These are phyloP conservation scores for Hyaloscypha hepaticicola DNA, from an alignment of 495 filamentous ascomycete species.

Conservation along the genomic window DNA sequence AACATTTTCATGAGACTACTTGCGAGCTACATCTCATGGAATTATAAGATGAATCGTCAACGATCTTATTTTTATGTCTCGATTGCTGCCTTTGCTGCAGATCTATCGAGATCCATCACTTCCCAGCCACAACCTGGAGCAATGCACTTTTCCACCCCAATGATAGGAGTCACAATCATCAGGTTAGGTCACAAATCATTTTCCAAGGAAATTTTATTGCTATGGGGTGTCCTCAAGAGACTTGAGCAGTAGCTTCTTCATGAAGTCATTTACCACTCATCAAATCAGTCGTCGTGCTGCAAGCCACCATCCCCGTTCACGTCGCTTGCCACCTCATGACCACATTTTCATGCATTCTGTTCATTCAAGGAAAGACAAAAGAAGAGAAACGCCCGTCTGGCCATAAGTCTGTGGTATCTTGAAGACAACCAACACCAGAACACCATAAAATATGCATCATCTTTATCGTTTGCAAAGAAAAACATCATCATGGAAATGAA, in stretches of 20 bases:
- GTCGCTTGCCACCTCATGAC: background rate
- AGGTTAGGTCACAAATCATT: background rate
- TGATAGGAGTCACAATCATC: background rate
- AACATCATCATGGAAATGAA: background rate
- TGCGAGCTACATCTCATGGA: no score
- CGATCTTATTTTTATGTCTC: background rate
- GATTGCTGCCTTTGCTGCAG: background rate
- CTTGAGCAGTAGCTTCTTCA: background rate
- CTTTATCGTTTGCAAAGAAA: background rate
- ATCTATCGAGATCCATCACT: background rate
- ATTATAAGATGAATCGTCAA: no score
- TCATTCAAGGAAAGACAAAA: background rate
- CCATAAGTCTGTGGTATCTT: background rate
- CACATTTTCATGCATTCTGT: background rate
- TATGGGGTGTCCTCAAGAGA: background rate
- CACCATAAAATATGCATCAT: slow-evolving; percentile 6
- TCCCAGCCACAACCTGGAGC: background rate
- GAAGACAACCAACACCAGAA: slow-evolving; percentile 6
- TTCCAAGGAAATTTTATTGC: background rate
- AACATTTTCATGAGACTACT: no score
- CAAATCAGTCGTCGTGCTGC: background rate
- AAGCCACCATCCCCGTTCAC: background rate
- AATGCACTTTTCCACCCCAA: background rate
- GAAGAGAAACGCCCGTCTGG: background rate
- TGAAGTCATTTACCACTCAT: slow-evolving; percentile 2